Evolutionary conservation across 2,329 filamentous ascomycete genomes (phyloP).

Genomic region (Cercospora sp.): DNA sequence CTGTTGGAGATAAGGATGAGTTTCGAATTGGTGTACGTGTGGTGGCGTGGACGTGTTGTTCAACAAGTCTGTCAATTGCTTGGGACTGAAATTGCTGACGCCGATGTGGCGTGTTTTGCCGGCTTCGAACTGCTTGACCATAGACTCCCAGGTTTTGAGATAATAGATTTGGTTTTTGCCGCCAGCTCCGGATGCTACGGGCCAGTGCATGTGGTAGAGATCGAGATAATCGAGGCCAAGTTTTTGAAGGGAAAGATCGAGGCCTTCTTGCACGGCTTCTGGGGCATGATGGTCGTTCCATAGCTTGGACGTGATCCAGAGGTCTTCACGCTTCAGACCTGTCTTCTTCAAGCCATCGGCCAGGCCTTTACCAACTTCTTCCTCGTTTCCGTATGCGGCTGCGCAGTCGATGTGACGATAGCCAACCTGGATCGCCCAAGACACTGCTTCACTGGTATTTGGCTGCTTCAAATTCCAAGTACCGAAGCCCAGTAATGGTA

Average conservation of each 20-base stretch:
- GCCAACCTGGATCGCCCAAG: constrained; percentile 48
- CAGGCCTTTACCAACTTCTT: constrained; percentile 47
- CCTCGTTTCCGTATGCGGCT: constrained; percentile 47
- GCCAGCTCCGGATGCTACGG: constrained; percentile 33
- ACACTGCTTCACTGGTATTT: constrained; percentile 42
- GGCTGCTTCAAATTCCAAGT: constrained; percentile 41
- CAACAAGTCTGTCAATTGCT: constrained; percentile 32
- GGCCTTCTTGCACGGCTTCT: constrained; percentile 33
- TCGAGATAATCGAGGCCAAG: constrained; percentile 46
- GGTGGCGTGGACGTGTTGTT: constrained; percentile 29
- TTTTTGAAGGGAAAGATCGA: constrained; percentile 44
- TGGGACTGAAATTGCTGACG: constrained; percentile 37
- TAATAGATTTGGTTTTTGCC: constrained; percentile 31
- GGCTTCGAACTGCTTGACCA: constrained; percentile 31
- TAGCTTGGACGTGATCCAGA: constrained; percentile 41
- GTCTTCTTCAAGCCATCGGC: constrained; percentile 38
- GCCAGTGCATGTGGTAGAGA: constrained; percentile 51
- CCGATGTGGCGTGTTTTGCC: constrained; percentile 36
- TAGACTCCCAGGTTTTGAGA: constrained; percentile 34
- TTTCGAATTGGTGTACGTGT: constrained; percentile 35
- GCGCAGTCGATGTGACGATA: constrained; percentile 57
- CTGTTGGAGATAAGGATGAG: constrained; percentile 37
- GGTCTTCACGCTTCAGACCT: constrained; percentile 38
- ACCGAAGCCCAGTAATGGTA: constrained; percentile 42
- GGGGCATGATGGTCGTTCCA: constrained; percentile 42